Evolutionary conservation across 2,329 filamentous ascomycete genomes (phyloP), one percentile per base, ranked within the genome.

Genomic region (Ophiocordyceps polyrhachis-furcata): DNA sequence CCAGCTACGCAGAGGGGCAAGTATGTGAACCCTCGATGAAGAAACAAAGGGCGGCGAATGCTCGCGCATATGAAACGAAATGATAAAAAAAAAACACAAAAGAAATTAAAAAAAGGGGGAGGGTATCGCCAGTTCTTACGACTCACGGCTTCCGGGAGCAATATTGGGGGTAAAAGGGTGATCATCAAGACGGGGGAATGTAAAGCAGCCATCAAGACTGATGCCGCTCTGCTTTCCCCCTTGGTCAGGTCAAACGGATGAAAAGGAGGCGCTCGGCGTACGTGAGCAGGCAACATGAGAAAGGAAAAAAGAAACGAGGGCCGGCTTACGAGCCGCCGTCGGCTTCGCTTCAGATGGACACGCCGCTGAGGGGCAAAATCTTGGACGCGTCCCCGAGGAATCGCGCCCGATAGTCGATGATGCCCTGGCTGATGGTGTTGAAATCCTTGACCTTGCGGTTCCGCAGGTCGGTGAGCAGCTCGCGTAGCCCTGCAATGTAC

Each of bases 371-470:
- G 45, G 69, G 67, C 41, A 84, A 63, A 43, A 83, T 67, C 62
- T 75, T 78, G 53, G 73, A 74, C 49, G 68, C 66, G 60, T 84
- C 79, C 51, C 69, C 72, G 25, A 79, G 65, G 54, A 83, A 82
- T 45, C 69, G 69, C 49, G 74, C 68, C 53, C 79, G 75, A 58
- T 78, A 81, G 50, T 76, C 70, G 56, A 81, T 69, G 53, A 85
- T 83, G 45, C 74, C 73, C 52, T 70, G 65, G 46, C 79, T 79
- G 57, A 84, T 81, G 43, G 68, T 69, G 49, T 76, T 66, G 56
- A 83, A 83, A 55, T 83, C 79, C 56, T 70, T 73, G 46, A 78
- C 66, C 52, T 76, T 74, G 51, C 68, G 69, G 49, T 65, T 64
- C 52, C 76, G 73, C 52, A 80, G 69, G 40, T 73, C 67, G 48